Evolutionary conservation across 1,284 basidiomycete species (phyloP), one percentile per base, ranked within the genome.

Genomic region (Papiliotrema fonsecae): DNA sequence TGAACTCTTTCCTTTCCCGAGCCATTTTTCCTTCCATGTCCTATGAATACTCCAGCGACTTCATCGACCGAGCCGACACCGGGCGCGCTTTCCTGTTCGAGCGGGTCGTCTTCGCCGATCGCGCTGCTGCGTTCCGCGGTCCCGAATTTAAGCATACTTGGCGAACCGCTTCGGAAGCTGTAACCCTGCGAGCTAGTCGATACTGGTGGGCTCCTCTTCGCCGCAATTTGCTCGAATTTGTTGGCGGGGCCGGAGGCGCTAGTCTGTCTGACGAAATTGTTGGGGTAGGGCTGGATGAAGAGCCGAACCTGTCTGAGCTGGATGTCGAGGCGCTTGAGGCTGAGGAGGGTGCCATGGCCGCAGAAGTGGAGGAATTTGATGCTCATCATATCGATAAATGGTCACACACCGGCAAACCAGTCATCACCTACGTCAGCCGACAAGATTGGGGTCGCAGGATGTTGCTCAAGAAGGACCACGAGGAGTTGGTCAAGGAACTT

Each of bases 351-450:
- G 61, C 52, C 11, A 37, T 55, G 42, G 58, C 51, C 6, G 58
- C 58, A 31, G 58, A 61, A 45, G 48, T 49, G 35, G 48, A 60
- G 31, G 60, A 55, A 21, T 18, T 50, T 27, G 19, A 54, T 30
- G 56, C 58, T 34, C 45, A 57, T 37, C 16, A 54, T 19, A 42
- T 34, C 19, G 45, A 54, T 35, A 51, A 50, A 25, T 60, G 58
- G 47, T 41, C 55, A 6, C 50, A 62, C 16, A 48, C 59, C 14
- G 64, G 64, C 27, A 72, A 67, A 51, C 77, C 73, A 18, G 89
- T 91, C 27, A 88, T 92, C 71, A 91, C 88, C 10, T 91, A 92
- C 64, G 81, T 93, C 54, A 87, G 85, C 11, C 78, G 89, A 13
- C 89, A 93, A 65, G 82, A 79, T 10, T 91, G 88, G 88, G 85